Percentiles rank a stretch among this genome's conserved stretches.
These are phyloP conservation scores for Clavulina sp. DNA, from an alignment of 768 basidiomycete genomes.

Conservation along the genomic window DNA sequence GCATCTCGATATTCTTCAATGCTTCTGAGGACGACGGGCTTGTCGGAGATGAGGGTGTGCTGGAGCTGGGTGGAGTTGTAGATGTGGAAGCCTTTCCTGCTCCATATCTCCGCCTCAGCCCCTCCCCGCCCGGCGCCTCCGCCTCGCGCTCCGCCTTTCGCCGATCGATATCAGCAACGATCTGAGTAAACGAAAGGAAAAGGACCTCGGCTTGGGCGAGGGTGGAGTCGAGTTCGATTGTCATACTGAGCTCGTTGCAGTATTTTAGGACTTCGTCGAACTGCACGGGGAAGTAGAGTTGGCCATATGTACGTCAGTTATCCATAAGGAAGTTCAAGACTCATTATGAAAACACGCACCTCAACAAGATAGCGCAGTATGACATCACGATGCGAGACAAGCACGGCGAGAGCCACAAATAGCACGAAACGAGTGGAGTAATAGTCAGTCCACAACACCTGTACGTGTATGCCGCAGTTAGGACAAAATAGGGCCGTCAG, in stretches of 20 bases:
- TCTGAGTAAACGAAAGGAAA: constrained; percentile 75
- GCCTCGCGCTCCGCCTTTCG: constrained; percentile 38
- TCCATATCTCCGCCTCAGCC: constrained; percentile 1
- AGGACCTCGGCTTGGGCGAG: constrained; percentile 94
- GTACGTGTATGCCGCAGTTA: not conserved
- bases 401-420: constrained; percentile 82
- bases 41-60: too few species aligned
- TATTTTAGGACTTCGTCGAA: constrained; percentile 71
- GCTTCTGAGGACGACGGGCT: too few species aligned
- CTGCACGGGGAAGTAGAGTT: constrained; percentile 23
- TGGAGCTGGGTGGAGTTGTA: too few species aligned
- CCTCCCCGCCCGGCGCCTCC: not conserved
- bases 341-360: constrained; percentile 27
- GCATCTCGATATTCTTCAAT: constrained; percentile 3
- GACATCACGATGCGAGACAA: constrained; percentile 91
- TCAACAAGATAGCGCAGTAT: constrained; percentile 90
- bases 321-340: not conserved
- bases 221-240: constrained; percentile 90
- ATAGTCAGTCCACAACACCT: constrained; percentile 70
- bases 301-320: too few species aligned
- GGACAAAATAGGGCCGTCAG: not conserved
- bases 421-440: constrained; percentile 79
- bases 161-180: constrained; percentile 80
- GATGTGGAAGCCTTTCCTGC: too few species aligned
- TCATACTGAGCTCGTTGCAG: constrained; percentile 88